Evolutionary conservation across 257 asterid genomes (phyloP).

Genomic region (Sherardia arvensis): DNA sequence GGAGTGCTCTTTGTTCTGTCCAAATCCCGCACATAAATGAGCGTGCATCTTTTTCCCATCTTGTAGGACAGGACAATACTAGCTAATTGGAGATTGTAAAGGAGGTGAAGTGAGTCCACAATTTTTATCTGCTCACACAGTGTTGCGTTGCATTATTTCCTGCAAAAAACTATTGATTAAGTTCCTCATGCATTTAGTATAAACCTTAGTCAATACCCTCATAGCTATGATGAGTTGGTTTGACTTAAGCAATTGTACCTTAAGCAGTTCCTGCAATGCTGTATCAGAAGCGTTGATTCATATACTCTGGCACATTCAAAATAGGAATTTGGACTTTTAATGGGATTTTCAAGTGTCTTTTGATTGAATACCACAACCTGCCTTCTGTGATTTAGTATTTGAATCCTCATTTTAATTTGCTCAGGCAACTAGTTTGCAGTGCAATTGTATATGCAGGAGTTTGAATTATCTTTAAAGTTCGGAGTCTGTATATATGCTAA

Average conservation of each 20-base stretch:
- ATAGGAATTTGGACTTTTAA: background rate
- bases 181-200: background rate
- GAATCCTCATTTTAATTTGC: background rate
- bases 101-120: background rate
- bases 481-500: background rate
- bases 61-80: conserved; percentile 10
- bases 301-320: background rate
- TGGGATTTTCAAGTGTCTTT: no score
- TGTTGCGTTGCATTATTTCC: background rate
- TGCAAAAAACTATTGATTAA: background rate
- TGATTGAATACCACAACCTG: background rate
- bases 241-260: background rate
- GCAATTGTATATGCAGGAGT: conserved; percentile 1
- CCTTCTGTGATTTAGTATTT: background rate
- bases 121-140: background rate
- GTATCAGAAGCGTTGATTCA: background rate
- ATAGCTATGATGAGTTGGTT: background rate
- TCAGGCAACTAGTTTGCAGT: background rate
- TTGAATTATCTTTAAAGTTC: background rate
- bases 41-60: conserved; percentile 9
- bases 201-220: background rate
- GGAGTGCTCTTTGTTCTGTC: background rate
- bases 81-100: conserved; percentile 4
- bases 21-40: conserved; percentile 24
- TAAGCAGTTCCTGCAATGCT: background rate